phyloP scores from a whole-genome alignment of 164 flowering plant species.

The Stephania yunnanensis region DNA sequence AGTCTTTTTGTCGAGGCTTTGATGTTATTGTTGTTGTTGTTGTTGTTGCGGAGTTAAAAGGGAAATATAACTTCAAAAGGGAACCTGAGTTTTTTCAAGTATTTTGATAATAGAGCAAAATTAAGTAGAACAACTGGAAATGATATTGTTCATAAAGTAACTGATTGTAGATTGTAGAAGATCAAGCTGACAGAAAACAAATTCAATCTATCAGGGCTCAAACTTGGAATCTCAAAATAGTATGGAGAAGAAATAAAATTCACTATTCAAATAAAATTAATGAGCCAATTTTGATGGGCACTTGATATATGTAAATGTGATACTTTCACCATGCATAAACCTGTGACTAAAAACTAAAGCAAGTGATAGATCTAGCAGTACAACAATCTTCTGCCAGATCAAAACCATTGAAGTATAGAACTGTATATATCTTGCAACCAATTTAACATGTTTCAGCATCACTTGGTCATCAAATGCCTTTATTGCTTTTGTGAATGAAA shows the following conservation, averaged over 20 bases:
- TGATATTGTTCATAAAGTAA: no score
- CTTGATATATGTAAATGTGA: neutral
- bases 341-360: neutral
- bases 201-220: neutral
- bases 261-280: neutral
- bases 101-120: no score
- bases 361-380: neutral
- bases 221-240: neutral
- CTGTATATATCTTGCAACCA: neutral
- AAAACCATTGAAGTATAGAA: neutral
- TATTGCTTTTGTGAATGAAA: neutral
- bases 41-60: neutral
- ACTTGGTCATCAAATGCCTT: neutral
- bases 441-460: conserved; percentile 1
- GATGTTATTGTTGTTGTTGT: neutral
- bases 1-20: no score
- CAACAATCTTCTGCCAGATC: neutral
- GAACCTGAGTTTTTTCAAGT: no score
- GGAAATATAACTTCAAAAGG: no score
- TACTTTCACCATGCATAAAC: neutral
- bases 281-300: neutral
- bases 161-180: neutral
- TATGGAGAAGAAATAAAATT: neutral
- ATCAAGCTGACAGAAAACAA: neutral
- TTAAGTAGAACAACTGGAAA: no score